Percentiles rank a stretch among this genome's conserved stretches.
Conservation (phyloP, 495 filamentous ascomycete species). For the Xylaria flabelliformis region DNA sequence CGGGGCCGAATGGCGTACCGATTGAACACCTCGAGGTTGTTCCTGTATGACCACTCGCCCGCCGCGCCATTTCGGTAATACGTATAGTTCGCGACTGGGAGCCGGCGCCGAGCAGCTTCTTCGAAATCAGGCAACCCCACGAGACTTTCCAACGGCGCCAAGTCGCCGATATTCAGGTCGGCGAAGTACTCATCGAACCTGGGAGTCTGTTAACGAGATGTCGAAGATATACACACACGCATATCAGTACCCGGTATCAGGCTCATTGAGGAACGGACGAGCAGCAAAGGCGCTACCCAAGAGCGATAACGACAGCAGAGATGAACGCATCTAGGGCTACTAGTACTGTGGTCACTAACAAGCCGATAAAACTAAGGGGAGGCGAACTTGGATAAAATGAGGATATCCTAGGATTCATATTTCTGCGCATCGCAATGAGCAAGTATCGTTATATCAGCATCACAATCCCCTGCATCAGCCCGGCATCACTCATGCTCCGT, state of each 20-base stretch:
- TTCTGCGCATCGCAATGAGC: not conserved
- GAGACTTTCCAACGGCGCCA: conserved; percentile 24
- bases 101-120: conserved; percentile 41
- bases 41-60: conserved; percentile 51
- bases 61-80: conserved; percentile 47
- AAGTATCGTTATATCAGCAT: not conserved
- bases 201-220: not conserved
- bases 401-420: not conserved
- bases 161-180: conserved; percentile 32
- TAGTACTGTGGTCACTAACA: not conserved
- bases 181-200: conserved; percentile 15
- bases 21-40: conserved; percentile 47
- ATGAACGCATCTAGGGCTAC: not conserved
- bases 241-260: not conserved
- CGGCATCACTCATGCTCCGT: not conserved
- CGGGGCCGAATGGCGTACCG: conserved; percentile 38
- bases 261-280: not conserved
- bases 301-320: conserved; percentile 8
- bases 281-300: not conserved
- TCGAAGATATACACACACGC: not conserved
- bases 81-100: conserved; percentile 42
- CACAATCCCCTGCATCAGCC: not conserved
- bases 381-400: not conserved
- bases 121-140: conserved; percentile 48
- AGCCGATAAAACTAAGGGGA: not conserved